A percentile compares a stretch with the other conserved stretches of the same genome.
These are phyloP conservation scores for Xylaria sp. DNA, from an alignment of 2,329 filamentous ascomycete species.

Conservation along the genomic window DNA sequence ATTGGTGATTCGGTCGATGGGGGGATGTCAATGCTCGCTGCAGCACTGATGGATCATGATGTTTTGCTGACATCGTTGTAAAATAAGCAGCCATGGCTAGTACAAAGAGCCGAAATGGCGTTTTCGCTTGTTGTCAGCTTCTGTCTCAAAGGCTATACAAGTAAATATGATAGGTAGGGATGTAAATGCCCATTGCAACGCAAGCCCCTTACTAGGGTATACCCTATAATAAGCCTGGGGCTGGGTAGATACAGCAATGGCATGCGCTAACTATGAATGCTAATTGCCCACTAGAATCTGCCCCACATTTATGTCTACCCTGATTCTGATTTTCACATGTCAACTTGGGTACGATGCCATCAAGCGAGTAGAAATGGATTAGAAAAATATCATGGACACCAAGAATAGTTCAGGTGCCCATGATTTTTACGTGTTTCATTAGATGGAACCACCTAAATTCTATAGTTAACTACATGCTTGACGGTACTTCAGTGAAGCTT, in stretches of 20 bases:
- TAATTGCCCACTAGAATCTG: neutral
- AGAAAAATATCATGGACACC: neutral
- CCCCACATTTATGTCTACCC: slow-evolving; percentile 2
- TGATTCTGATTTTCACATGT: slow-evolving; percentile 32
- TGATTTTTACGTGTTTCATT: slow-evolving; percentile 3
- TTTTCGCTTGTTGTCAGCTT: slow-evolving; percentile 15
- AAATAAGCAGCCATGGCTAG: slow-evolving; percentile 29
- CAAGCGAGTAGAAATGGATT: neutral
- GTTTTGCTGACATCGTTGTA: slow-evolving; percentile 49
- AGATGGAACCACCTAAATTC: neutral
- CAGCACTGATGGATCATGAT: slow-evolving; percentile 48
- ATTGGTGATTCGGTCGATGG: slow-evolving; percentile 60
- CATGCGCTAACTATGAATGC: slow-evolving; percentile 11
- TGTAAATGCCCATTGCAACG: slow-evolving; percentile 4
- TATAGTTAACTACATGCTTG: slow-evolving; percentile 5
- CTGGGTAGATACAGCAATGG: slow-evolving; percentile 1
- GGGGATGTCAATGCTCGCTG: slow-evolving; percentile 50
- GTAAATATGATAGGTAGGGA: neutral
- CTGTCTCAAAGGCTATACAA: neutral
- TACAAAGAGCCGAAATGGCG: slow-evolving; percentile 20
- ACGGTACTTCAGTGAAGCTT: neutral
- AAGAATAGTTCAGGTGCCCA: neutral
- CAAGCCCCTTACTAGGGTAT: too few species aligned
- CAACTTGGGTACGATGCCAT: neutral
- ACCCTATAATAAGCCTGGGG: slow-evolving; percentile 18